Evolutionary conservation across 805 yeast species (phyloP).

Genomic region (Osmozyma mogii): DNA sequence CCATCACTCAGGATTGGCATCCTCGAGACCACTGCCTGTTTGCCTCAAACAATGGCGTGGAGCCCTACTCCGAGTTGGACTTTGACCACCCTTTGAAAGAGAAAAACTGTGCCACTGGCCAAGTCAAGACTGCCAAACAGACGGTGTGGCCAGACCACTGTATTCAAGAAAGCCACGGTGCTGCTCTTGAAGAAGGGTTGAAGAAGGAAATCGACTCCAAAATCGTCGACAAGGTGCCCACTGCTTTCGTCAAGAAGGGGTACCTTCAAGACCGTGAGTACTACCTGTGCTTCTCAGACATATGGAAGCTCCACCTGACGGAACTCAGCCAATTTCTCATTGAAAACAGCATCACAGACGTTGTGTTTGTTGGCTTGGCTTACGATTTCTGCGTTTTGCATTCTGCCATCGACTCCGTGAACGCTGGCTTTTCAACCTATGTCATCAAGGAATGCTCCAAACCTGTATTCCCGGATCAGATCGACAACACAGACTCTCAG

Average conservation of each 20-base stretch:
- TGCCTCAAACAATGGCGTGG: slow-evolving; percentile 51
- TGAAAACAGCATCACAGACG: slow-evolving; percentile 43
- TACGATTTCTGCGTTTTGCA: slow-evolving; percentile 78
- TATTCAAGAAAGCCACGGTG: slow-evolving; percentile 62
- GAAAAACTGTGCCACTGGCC: slow-evolving; percentile 16
- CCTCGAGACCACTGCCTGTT: slow-evolving; percentile 73
- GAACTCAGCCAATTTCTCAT: slow-evolving; percentile 47
- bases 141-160: slow-evolving; percentile 91
- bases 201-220: slow-evolving; percentile 23
- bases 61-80: slow-evolving; percentile 43
- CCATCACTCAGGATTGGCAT: slow-evolving; percentile 87
- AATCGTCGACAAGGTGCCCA: slow-evolving; percentile 27
- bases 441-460: slow-evolving; percentile 52
- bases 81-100: slow-evolving; percentile 44
- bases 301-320: slow-evolving; percentile 66
- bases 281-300: slow-evolving; percentile 80
- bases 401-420: slow-evolving; percentile 64
- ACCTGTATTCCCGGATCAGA: slow-evolving; percentile 44
- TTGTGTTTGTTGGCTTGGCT: slow-evolving; percentile 76
- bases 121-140: slow-evolving; percentile 25
- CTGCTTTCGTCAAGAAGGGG: slow-evolving; percentile 59
- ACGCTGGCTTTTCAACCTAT: slow-evolving; percentile 52
- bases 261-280: slow-evolving; percentile 65
- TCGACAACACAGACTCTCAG: slow-evolving; percentile 22
- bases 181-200: slow-evolving; percentile 50